Percentiles rank a stretch among this genome's conserved stretches.
These are phyloP conservation scores for Linderina pennispora DNA, from an alignment of 192 early-diverging fungal species.

Conservation along the genomic window DNA sequence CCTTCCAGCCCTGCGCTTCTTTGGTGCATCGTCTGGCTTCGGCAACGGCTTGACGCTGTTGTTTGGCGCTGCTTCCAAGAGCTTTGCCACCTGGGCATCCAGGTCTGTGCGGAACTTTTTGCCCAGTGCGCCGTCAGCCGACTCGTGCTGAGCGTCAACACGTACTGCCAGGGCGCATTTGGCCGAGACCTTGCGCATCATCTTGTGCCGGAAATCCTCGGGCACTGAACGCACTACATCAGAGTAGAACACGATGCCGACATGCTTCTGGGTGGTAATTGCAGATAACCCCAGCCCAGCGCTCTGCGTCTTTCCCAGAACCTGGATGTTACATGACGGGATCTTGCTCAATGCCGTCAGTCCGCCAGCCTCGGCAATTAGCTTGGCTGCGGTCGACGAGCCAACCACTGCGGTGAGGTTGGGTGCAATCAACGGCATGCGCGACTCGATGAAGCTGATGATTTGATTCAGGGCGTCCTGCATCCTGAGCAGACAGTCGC, in stretches of 20 bases:
- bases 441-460: constrained; percentile 83
- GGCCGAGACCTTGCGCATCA: constrained; percentile 70
- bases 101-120: constrained; percentile 68
- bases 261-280: constrained; percentile 60
- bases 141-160: constrained; percentile 69
- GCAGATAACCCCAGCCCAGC: constrained; percentile 19
- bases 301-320: constrained; percentile 48
- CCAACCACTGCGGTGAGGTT: constrained; percentile 87
- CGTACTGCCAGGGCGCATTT: constrained; percentile 83
- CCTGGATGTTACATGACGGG: constrained; percentile 83
- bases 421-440: constrained; percentile 90
- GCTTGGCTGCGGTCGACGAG: constrained; percentile 77
- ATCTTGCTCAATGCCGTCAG: constrained; percentile 80
- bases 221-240: constrained; percentile 65
- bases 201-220: constrained; percentile 72
- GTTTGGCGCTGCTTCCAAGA: constrained; percentile 77
- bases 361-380: constrained; percentile 88
- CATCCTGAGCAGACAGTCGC: constrained; percentile 63
- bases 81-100: constrained; percentile 79
- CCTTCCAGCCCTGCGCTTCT: constrained; percentile 86
- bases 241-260: constrained; percentile 74
- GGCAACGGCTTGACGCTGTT: constrained; percentile 87
- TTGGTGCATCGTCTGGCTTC: constrained; percentile 84
- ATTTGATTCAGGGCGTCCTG: constrained; percentile 60
- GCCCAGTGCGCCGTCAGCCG: constrained; percentile 70